Percentiles rank a stretch among this genome's conserved stretches.
Conservation (phyloP, 2,329 filamentous ascomycete genomes). For the Hypoxylon sp. region DNA sequence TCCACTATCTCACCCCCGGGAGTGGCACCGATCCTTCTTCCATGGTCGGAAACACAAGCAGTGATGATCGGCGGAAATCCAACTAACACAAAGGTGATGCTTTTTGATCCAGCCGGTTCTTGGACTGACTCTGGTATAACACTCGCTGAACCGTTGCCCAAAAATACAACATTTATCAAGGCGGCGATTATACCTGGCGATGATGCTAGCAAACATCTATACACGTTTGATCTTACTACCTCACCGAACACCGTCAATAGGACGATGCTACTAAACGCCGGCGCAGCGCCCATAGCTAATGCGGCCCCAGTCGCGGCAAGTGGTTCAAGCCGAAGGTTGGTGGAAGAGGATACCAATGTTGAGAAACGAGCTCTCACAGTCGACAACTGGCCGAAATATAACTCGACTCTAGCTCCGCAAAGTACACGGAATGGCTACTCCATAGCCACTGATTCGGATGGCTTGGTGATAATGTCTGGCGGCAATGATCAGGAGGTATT, state of each 20-base stretch:
- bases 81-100: slow-evolving; percentile 77
- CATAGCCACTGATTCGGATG: slow-evolving; percentile 76
- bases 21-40: slow-evolving; percentile 78
- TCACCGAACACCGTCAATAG: slow-evolving; percentile 83
- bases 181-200: slow-evolving; percentile 77
- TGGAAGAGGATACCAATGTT: slow-evolving; percentile 48
- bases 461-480: slow-evolving; percentile 83
- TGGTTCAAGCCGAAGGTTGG: slow-evolving; percentile 44
- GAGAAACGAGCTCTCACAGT: slow-evolving; percentile 67
- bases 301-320: slow-evolving; percentile 60
- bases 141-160: slow-evolving; percentile 72
- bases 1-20: slow-evolving; percentile 73
- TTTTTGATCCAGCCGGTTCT: slow-evolving; percentile 74
- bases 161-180: slow-evolving; percentile 70
- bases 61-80: slow-evolving; percentile 81
- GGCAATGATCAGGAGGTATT: slow-evolving; percentile 78
- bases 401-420: slow-evolving; percentile 78
- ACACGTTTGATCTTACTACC: slow-evolving; percentile 81
- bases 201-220: slow-evolving; percentile 83
- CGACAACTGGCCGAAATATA: slow-evolving; percentile 82
- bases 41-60: slow-evolving; percentile 79
- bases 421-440: slow-evolving; percentile 77
- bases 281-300: slow-evolving; percentile 68
- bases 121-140: slow-evolving; percentile 79
- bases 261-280: slow-evolving; percentile 74